phyloP scores from a whole-genome alignment of 345 rosid species.

The Acer saccharum region DNA sequence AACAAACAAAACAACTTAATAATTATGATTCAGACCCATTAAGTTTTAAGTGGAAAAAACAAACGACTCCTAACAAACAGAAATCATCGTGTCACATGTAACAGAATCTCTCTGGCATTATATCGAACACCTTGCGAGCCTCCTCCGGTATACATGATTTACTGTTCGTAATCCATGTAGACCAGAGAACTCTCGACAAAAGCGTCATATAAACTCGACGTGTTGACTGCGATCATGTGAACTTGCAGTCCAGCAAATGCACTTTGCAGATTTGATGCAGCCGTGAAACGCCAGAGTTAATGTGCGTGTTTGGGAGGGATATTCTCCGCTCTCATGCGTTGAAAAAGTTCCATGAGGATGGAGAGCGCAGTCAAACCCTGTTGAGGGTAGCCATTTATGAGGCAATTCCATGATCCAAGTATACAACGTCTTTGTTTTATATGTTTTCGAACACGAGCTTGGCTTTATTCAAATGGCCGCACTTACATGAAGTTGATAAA shows the following conservation, averaged over 20 bases:
- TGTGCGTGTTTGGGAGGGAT: conserved; percentile 68
- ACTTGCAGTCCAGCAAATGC: conserved; percentile 53
- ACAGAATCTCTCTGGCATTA: conserved; percentile 62
- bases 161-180: conserved; percentile 47
- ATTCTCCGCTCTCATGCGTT: conserved; percentile 63
- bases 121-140: conserved; percentile 60
- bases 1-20: no score
- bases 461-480: conserved; percentile 54
- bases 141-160: conserved; percentile 52
- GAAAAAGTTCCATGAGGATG: conserved; percentile 56
- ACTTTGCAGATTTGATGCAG: conserved; percentile 45
- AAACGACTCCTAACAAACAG: no score
- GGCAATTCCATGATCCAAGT: conserved; percentile 69
- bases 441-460: conserved; percentile 55
- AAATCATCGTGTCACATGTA: conserved; percentile 61
- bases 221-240: conserved; percentile 62
- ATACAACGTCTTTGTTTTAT: conserved; percentile 47
- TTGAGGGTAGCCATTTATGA: conserved; percentile 73
- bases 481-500: conserved; percentile 26
- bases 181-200: conserved; percentile 75
- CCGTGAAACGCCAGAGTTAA: conserved; percentile 69
- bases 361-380: conserved; percentile 43
- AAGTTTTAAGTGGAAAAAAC: no score
- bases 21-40: no score
- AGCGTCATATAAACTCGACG: conserved; percentile 56